Conservation (phyloP, 1,139 yeast species). For the Yamadazyma conglobata region DNA sequence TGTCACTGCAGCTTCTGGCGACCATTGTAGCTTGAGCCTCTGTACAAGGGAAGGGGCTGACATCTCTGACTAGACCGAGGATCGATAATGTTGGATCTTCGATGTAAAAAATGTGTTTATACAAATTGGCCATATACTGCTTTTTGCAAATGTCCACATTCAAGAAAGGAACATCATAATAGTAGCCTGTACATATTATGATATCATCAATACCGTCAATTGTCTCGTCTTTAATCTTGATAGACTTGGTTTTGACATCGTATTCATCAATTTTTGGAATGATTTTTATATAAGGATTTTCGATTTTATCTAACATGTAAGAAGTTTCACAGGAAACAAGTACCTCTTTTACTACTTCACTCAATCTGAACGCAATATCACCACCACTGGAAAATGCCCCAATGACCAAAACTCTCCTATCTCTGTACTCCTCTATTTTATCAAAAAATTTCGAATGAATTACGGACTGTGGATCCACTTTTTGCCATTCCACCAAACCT, state of each 20-base stretch:
- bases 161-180: conserved; percentile 41
- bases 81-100: conserved; percentile 42
- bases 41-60: conserved; percentile 45
- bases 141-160: conserved; percentile 12
- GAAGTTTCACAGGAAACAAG: conserved; percentile 28
- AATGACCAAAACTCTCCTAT: conserved; percentile 38
- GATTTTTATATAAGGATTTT: conserved; percentile 13
- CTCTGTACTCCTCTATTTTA: conserved; percentile 26
- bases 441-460: conserved; percentile 44
- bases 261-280: conserved; percentile 29
- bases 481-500: conserved; percentile 40
- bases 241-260: conserved; percentile 22
- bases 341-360: conserved; percentile 5
- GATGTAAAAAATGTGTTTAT: conserved; percentile 42
- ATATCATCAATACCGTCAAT: conserved; percentile 32
- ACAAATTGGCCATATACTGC: conserved; percentile 26
- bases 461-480: conserved; percentile 24
- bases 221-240: conserved; percentile 19
- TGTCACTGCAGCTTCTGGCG: conserved; percentile 40
- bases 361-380: conserved; percentile 43
- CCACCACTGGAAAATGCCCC: conserved; percentile 41
- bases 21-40: conserved; percentile 46
- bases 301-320: conserved; percentile 33
- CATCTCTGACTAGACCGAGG: conserved; percentile 34
- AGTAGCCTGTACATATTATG: conserved; percentile 48